Base-by-base conservation (phyloP, 192 early-diverging fungal species). In the Linnemannia zychae region DNA sequence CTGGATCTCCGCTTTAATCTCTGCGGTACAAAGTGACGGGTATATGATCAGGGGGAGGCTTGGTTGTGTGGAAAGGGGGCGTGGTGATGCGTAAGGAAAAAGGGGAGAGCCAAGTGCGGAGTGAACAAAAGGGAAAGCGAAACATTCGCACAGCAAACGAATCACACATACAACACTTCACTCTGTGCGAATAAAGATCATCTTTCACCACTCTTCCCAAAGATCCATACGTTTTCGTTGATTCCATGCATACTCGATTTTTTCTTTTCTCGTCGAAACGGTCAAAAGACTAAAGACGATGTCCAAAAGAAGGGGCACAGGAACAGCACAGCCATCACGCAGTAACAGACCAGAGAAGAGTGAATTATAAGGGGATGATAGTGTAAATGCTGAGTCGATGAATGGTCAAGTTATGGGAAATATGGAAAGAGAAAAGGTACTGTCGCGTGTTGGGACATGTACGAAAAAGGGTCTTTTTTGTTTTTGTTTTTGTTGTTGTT, bases 1-100 rank as follows among this genome's bases (percentile, higher is more conserved):
- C 57, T 28, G 57, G 57, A 63, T 63, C 57, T 63, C 57, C 57
- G 57, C 57, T 63, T 3, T 28, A 31, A 63, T 63, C 57, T 63
- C 57, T 63, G 57, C 57, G 13, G 28, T 63, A 16, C 24, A 12
- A 31, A 63, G 24, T n/a, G 28, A 31, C 57, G 12, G 57, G 57
- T 63, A 31, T 63, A n/a, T 63, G 57, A 63, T 63, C 57, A 63
- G 57, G 12, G 28, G 57, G 57, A n/a, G 53, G 53, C 24, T 24
- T 22, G 24, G 24, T 31, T 63, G 28, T 63, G 28, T 31, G 57
- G 57, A 63, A 15, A 63, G 57, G 24, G n/a, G n/a, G 22, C 3
- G 40, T 44, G 40, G 40, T 44, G 40, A 44, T 44, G 40, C 9
- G 40, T 3, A 44, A 9, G 24, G 57, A 13, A 31, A 52, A 52